Percentiles rank a stretch among this genome's conserved stretches.
These are phyloP conservation scores for Agapanthus africanus DNA, from an alignment of 106 monocot genomes.

Conservation along the genomic window DNA sequence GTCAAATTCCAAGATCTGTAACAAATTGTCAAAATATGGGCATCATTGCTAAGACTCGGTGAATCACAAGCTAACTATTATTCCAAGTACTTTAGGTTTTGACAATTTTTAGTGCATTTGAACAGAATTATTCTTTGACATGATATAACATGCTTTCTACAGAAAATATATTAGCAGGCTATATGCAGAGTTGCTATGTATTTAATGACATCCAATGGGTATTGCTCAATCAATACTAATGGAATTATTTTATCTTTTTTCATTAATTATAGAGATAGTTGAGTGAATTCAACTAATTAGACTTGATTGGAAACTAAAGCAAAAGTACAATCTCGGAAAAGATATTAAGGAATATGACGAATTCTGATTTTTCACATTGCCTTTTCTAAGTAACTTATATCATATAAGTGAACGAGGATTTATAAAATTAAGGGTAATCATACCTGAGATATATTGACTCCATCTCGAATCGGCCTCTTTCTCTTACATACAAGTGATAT, in stretches of 20 bases:
- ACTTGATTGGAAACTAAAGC: background rate
- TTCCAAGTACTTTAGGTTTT: background rate
- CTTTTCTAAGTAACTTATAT: background rate
- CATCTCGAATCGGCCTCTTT: slow-evolving; percentile 68
- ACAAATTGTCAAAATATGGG: background rate
- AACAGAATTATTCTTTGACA: background rate
- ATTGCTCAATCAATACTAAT: background rate
- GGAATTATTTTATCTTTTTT: background rate
- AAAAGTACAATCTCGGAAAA: background rate
- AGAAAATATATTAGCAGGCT: background rate
- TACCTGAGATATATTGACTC: slow-evolving; percentile 66
- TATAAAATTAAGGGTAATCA: background rate
- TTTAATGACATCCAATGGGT: background rate
- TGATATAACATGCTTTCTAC: background rate
- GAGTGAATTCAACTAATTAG: background rate
- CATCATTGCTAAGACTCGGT: background rate
- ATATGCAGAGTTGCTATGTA: background rate
- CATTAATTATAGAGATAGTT: background rate
- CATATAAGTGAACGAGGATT: background rate
- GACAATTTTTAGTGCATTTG: too few relatives aligned
- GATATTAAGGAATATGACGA: too few relatives aligned
- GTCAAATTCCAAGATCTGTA: slow-evolving; percentile 41
- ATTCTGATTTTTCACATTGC: too few relatives aligned
- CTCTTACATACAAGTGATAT: slow-evolving; percentile 72
- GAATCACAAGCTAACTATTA: background rate